Conservation (phyloP, 257 asterid species). For the Solanum sparsipilum region DNA sequence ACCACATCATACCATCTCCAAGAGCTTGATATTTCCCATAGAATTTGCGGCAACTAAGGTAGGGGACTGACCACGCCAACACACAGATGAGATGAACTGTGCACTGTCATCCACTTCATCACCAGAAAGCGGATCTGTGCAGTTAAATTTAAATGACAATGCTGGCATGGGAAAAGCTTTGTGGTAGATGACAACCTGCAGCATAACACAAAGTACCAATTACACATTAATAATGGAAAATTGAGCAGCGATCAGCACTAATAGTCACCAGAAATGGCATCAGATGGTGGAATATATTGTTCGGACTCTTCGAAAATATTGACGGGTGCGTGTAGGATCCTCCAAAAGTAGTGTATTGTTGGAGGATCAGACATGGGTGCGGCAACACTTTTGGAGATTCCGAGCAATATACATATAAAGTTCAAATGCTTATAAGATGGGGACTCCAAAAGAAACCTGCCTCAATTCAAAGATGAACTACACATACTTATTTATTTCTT, state of each 20-base stretch:
- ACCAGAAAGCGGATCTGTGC: conserved; percentile 60
- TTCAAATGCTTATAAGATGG: background rate
- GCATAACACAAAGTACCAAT: background rate
- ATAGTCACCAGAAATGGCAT: background rate
- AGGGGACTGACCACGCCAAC: conserved; percentile 88
- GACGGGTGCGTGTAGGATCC: background rate
- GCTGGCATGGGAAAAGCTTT: conserved; percentile 90
- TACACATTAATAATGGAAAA: background rate
- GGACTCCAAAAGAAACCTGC: background rate
- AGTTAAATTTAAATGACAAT: conserved; percentile 53
- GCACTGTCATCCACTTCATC: conserved; percentile 69
- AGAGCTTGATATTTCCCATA: conserved; percentile 75
- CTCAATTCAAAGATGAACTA: background rate
- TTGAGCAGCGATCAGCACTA: background rate
- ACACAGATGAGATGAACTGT: conserved; percentile 85
- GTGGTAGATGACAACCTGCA: conserved; percentile 82
- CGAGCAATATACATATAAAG: background rate
- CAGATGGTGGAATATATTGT: background rate
- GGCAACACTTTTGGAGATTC: background rate
- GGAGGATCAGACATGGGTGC: background rate
- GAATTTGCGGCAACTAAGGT: conserved; percentile 94
- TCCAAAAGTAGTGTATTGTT: background rate
- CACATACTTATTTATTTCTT: background rate
- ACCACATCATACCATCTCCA: conserved; percentile 68
- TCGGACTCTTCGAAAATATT: background rate